A percentile compares a stretch with the other conserved stretches of the same genome.
phyloP scores from a whole-genome alignment of 805 yeast species.

The Kazachstania viticola region DNA sequence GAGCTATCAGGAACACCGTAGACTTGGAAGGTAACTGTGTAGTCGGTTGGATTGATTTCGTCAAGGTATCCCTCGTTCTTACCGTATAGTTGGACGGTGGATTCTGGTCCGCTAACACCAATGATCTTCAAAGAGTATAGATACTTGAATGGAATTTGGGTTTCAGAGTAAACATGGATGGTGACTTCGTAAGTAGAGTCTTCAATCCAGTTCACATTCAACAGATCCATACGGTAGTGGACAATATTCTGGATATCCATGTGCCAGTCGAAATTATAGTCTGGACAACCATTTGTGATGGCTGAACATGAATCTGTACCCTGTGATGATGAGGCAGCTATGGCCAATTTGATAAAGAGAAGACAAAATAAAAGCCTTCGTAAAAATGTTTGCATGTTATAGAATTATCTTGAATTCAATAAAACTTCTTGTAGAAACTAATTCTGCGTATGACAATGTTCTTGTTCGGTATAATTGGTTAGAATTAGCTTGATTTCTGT shows the following conservation, averaged over 20 bases:
- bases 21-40: constrained; percentile 11
- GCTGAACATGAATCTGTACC: too few relatives aligned
- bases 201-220: constrained; percentile 5
- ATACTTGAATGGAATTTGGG: constrained; percentile 8
- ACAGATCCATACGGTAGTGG: constrained; percentile 8
- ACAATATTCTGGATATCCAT: constrained; percentile 3
- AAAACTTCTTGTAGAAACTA: too few relatives aligned
- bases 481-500: too few relatives aligned
- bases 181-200: constrained; percentile 10
- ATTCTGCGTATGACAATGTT: too few relatives aligned
- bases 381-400: too few relatives aligned
- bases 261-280: constrained; percentile 8
- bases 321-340: too few relatives aligned
- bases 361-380: too few relatives aligned
- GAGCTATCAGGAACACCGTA: constrained; percentile 3
- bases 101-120: constrained; percentile 10
- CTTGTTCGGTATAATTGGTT: too few relatives aligned
- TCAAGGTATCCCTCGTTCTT: constrained; percentile 7
- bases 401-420: too few relatives aligned
- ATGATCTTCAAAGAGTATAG: constrained; percentile 10
- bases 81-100: constrained; percentile 9
- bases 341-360: too few relatives aligned
- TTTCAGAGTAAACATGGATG: constrained; percentile 11
- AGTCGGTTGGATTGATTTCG: constrained; percentile 13
- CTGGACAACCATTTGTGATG: constrained; percentile 10